Percentiles rank a stretch among this genome's conserved stretches.
Conservation (phyloP, 1,139 yeast species). For the Yamadazyma atmosphaerica region DNA sequence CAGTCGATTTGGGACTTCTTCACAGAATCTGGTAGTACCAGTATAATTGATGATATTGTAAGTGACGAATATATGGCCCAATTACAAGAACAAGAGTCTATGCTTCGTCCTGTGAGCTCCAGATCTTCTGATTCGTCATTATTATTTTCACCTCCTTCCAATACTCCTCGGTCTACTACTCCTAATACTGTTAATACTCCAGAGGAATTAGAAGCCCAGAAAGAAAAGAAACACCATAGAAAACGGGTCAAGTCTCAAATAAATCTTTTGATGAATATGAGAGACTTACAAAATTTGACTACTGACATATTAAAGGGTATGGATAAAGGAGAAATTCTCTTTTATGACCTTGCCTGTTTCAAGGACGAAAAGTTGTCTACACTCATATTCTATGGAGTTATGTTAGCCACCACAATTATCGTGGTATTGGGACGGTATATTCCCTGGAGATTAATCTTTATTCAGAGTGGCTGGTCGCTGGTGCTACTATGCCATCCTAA, state of each 20-base stretch:
- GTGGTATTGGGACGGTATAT: conserved; percentile 60
- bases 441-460: conserved; percentile 65
- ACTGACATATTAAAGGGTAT: conserved; percentile 52
- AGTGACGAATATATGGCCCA: conserved; percentile 21
- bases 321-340: conserved; percentile 55
- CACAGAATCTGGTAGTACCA: conserved; percentile 41
- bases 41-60: conserved; percentile 39
- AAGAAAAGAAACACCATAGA: conserved; percentile 21
- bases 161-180: background rate
- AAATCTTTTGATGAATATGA: conserved; percentile 52
- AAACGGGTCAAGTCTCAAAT: conserved; percentile 37
- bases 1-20: conserved; percentile 39
- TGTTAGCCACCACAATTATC: conserved; percentile 34
- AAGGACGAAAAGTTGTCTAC: conserved; percentile 71
- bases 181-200: conserved; percentile 12
- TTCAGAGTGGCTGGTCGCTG: conserved; percentile 55
- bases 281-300: conserved; percentile 64
- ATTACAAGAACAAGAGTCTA: conserved; percentile 14
- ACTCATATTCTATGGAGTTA: conserved; percentile 42
- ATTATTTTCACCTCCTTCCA: conserved; percentile 7
- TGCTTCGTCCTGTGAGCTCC: conserved; percentile 18
- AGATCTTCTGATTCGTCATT: conserved; percentile 22
- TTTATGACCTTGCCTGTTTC: conserved; percentile 69
- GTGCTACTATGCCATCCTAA: conserved; percentile 58
- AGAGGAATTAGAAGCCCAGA: conserved; percentile 13